A percentile compares a stretch with the other conserved stretches of the same genome.
Conservation (phyloP, 192 early-diverging fungal genomes). For the Coemansia sp. region DNA sequence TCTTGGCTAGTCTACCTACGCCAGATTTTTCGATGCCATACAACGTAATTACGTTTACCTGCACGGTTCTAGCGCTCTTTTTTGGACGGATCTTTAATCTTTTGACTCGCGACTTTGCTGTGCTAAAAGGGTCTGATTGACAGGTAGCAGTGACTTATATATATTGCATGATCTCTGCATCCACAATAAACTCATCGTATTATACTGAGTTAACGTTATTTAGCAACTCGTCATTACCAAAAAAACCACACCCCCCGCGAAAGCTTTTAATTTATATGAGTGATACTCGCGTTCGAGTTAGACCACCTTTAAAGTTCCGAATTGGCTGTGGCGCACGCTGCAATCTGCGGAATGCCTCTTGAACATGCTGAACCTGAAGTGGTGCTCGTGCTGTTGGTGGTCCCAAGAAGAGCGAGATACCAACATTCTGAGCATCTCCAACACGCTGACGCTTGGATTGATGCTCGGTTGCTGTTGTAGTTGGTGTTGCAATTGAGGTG, state of each 20-base stretch:
- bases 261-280: slow-evolving; percentile 54
- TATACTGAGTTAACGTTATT: too few relatives aligned
- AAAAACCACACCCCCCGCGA: background rate
- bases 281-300: slow-evolving; percentile 70
- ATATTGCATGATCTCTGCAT: background rate
- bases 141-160: background rate
- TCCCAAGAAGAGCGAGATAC: slow-evolving; percentile 71
- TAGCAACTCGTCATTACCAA: background rate
- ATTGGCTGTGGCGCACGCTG: slow-evolving; percentile 75
- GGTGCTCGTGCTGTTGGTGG: slow-evolving; percentile 81
- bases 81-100: slow-evolving; percentile 95
- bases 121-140: slow-evolving; percentile 14
- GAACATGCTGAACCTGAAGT: slow-evolving; percentile 82
- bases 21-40: slow-evolving; percentile 99
- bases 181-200: background rate
- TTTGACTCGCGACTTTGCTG: slow-evolving; percentile 65
- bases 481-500: background rate
- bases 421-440: slow-evolving; percentile 19
- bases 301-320: slow-evolving; percentile 74
- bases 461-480: slow-evolving; percentile 9
- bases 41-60: slow-evolving; percentile 97
- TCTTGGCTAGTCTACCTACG: slow-evolving; percentile 89
- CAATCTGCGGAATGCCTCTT: slow-evolving; percentile 88
- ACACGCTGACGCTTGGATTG: slow-evolving; percentile 35
- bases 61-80: slow-evolving; percentile 91